Percentiles rank a stretch among this genome's conserved stretches.
Evolutionary conservation across 208 protist species (phyloP).

Genomic region (Leishmania martiniquensis): DNA sequence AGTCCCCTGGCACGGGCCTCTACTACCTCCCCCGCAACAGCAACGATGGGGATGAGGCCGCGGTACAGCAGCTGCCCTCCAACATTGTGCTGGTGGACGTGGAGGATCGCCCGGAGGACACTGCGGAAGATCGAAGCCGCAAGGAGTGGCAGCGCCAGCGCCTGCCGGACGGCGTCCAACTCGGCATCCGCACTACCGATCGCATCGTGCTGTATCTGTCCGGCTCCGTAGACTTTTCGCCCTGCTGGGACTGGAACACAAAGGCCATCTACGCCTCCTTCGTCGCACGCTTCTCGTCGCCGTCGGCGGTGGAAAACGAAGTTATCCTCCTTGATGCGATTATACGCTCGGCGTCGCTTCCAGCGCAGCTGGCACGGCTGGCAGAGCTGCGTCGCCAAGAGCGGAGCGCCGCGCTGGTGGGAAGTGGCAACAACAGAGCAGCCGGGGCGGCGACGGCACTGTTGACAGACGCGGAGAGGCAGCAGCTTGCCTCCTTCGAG

Average conservation of each 20-base stretch:
- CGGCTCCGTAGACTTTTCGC: constrained; percentile 48
- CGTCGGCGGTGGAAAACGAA: constrained; percentile 42
- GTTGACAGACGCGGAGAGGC: constrained; percentile 52
- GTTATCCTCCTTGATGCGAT: constrained; percentile 57
- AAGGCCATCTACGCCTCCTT: constrained; percentile 70
- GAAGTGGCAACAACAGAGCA: neutral
- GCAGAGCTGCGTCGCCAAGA: constrained; percentile 24
- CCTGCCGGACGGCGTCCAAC: constrained; percentile 4
- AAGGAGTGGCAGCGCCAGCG: constrained; percentile 28
- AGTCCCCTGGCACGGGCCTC: neutral
- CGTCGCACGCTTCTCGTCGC: constrained; percentile 56
- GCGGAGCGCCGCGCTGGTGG: constrained; percentile 2
- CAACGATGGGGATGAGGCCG: neutral
- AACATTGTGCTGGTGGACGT: constrained; percentile 24
- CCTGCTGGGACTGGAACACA: constrained; percentile 84
- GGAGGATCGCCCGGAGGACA: constrained; percentile 12
- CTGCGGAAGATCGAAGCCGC: constrained; percentile 12
- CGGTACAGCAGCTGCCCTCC: neutral
- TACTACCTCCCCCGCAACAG: constrained; percentile 9
- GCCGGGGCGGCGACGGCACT: constrained; percentile 9
- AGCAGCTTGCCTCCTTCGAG: constrained; percentile 22
- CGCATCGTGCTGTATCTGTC: constrained; percentile 41
- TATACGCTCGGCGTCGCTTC: constrained; percentile 32
- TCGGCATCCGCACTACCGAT: constrained; percentile 34
- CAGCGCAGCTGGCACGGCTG: constrained; percentile 20